Conservation (phyloP, 2,329 filamentous ascomycete species). For the Diaporthe capsici region DNA sequence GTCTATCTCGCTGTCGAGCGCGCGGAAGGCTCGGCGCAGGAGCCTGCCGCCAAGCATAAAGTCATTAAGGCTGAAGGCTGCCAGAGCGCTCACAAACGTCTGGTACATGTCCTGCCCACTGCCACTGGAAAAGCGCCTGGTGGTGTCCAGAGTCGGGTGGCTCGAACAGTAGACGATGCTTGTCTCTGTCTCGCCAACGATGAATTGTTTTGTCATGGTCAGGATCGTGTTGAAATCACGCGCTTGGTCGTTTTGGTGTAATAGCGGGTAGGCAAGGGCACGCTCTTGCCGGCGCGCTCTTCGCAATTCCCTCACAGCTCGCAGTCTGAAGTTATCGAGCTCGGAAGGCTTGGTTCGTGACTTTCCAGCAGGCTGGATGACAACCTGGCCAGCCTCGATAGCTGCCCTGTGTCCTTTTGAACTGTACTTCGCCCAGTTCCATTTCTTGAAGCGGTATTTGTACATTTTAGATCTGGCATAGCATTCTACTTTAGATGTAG, state of each 20-base stretch:
- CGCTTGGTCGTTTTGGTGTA: background rate
- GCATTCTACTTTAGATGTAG: background rate
- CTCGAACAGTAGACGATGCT: background rate
- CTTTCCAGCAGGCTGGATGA: background rate
- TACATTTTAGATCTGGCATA: background rate
- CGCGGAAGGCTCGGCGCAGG: background rate
- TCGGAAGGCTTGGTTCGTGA: background rate
- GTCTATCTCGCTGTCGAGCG: background rate
- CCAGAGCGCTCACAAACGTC: background rate
- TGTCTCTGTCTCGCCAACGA: background rate
- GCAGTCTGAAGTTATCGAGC: background rate
- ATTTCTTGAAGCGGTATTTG: conserved; percentile 2
- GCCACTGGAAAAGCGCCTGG: background rate
- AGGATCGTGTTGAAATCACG: background rate
- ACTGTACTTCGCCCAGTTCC: background rate
- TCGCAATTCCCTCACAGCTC: background rate
- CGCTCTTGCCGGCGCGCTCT: background rate
- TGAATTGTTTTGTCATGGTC: background rate
- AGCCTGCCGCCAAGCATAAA: background rate
- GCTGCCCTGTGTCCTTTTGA: background rate
- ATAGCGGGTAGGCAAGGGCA: background rate
- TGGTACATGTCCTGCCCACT: background rate
- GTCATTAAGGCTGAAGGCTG: background rate
- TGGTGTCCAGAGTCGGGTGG: background rate
- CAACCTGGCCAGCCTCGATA: background rate